A percentile compares a stretch with the other conserved stretches of the same genome.
phyloP scores from a whole-genome alignment of 1,139 yeast genomes.

The Blastobotrys capitulatus region DNA sequence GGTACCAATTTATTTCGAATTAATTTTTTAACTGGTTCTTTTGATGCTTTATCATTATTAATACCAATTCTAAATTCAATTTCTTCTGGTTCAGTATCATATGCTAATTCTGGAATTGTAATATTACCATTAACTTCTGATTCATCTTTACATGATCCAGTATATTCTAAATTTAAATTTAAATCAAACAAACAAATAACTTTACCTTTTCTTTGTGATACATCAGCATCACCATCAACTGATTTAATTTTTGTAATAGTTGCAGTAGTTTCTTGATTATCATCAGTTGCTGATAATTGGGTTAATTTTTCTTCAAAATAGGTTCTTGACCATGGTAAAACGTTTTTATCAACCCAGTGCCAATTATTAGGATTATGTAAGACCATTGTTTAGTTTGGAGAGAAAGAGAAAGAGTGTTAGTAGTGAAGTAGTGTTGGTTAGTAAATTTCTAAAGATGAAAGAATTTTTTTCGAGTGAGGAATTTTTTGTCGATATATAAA shows the following conservation, averaged over 20 bases:
- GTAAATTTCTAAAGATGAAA: not conserved
- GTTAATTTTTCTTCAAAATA: conserved; percentile 61
- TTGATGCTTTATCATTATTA: conserved; percentile 46
- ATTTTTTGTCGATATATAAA: not conserved
- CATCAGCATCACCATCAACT: conserved; percentile 94
- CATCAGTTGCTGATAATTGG: conserved; percentile 41
- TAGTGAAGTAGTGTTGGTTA: not conserved
- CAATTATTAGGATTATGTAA: conserved; percentile 73
- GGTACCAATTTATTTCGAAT: conserved; percentile 65
- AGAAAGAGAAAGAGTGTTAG: not conserved
- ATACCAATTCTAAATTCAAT: conserved; percentile 76
- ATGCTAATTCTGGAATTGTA: conserved; percentile 88
- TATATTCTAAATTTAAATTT: conserved; percentile 55
- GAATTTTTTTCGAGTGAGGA: not conserved
- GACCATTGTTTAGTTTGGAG: conserved; percentile 41
- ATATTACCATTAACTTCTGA: conserved; percentile 57
- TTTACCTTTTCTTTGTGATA: conserved; percentile 93
- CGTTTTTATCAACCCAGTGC: conserved; percentile 99
- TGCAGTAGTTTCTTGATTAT: conserved; percentile 33
- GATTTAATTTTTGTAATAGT: conserved; percentile 53
- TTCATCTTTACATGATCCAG: conserved; percentile 42
- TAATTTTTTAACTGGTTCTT: conserved; percentile 46
- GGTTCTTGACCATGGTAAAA: conserved; percentile 81
- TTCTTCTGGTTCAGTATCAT: conserved; percentile 81
- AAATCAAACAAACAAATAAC: conserved; percentile 88